These are phyloP conservation scores for Mucor irregularis DNA, from an alignment of 371 early-diverging fungal genomes.

Conservation along the genomic window DNA sequence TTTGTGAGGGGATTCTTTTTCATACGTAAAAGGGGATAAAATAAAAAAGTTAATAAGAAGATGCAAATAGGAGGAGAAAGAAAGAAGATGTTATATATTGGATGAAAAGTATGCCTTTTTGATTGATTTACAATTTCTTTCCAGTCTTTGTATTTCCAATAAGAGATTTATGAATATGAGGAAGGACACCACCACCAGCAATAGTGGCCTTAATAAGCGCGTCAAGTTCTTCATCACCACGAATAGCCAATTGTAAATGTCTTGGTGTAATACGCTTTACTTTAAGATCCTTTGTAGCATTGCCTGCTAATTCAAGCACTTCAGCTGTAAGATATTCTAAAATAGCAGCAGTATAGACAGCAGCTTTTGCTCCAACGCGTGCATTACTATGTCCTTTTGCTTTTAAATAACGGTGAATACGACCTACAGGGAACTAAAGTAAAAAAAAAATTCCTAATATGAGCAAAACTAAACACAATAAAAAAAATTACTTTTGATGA, in stretches of 20 bases:
- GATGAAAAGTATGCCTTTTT: too few relatives aligned
- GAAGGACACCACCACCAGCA: conserved; percentile 87
- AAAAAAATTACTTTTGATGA: not conserved
- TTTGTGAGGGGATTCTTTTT: too few relatives aligned
- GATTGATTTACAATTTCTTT: conserved; percentile 41
- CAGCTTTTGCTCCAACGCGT: conserved; percentile 90
- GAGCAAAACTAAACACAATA: not conserved
- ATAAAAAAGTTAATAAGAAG: too few relatives aligned
- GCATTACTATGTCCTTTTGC: conserved; percentile 73
- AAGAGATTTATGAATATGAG: conserved; percentile 76
- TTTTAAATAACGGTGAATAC: conserved; percentile 90
- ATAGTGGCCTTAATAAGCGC: conserved; percentile 87
- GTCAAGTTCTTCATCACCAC: conserved; percentile 91
- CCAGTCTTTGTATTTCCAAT: conserved; percentile 61
- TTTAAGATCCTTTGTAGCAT: conserved; percentile 88
- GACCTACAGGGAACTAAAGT: conserved; percentile 82
- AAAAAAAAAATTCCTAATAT: not conserved
- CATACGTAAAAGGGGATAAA: too few relatives aligned
- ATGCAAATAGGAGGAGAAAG: not conserved
- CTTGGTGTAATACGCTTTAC: conserved; percentile 90
- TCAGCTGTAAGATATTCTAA: conserved; percentile 91
- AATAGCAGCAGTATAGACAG: conserved; percentile 89
- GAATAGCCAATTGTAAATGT: conserved; percentile 89
- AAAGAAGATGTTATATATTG: not conserved
- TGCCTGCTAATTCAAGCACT: conserved; percentile 90